Evolutionary conservation across 345 rosid genomes (phyloP).

Genomic region (Firmiana major): DNA sequence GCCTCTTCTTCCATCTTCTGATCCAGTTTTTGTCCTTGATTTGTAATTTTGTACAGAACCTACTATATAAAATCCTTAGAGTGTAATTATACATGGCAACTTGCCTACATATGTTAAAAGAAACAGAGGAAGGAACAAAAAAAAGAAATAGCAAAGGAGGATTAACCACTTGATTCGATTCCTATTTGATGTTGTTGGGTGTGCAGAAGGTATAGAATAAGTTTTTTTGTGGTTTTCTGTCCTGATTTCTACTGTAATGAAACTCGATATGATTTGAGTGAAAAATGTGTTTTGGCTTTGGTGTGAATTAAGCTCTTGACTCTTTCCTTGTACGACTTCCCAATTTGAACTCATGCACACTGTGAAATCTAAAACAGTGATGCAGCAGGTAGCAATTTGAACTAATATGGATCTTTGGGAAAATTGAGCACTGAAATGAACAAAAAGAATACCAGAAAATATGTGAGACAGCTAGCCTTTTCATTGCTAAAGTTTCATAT

Average conservation of each 20-base stretch:
- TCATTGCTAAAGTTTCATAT: background rate
- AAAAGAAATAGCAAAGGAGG: slow-evolving; percentile 29
- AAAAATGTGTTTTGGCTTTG: slow-evolving; percentile 45
- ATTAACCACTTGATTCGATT: slow-evolving; percentile 49
- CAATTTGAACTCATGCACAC: slow-evolving; percentile 11
- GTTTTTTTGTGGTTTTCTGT: slow-evolving; percentile 15
- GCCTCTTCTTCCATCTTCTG: slow-evolving; percentile 24
- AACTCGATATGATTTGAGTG: slow-evolving; percentile 41
- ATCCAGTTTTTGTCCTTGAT: slow-evolving; percentile 44
- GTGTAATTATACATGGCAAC: slow-evolving; percentile 62
- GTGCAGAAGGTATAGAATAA: slow-evolving; percentile 61
- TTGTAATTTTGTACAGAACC: slow-evolving; percentile 60
- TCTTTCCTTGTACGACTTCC: background rate
- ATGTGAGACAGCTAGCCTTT: background rate
- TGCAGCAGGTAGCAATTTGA: background rate
- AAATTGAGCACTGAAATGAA: background rate
- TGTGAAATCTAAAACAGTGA: background rate
- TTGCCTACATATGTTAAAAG: slow-evolving; percentile 49
- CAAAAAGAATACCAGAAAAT: background rate
- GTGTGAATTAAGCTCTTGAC: slow-evolving; percentile 35
- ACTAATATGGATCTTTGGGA: too few relatives aligned
- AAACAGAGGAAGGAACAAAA: slow-evolving; percentile 14
- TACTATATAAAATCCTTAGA: slow-evolving; percentile 36
- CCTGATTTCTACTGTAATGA: slow-evolving; percentile 48
- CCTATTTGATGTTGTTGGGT: slow-evolving; percentile 31